Base-by-base conservation (phyloP, 2,329 filamentous ascomycete genomes). In the Pseudocercospora crystallina region DNA sequence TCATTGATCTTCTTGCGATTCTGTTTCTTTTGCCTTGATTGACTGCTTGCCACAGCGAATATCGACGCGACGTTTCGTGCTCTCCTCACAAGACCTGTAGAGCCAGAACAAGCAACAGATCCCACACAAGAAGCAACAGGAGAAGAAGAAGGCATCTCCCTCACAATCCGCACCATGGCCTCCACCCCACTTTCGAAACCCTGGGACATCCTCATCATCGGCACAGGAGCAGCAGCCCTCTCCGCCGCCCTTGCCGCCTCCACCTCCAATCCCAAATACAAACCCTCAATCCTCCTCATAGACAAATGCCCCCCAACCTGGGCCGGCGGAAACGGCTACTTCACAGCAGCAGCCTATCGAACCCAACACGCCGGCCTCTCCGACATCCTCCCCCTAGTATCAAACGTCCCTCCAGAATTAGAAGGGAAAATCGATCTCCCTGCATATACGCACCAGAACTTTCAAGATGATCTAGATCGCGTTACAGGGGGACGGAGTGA, bases 201-300 rank as follows among this genome's bases (percentile, higher is more conserved):
- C 5, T 65, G 65, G 64, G 65, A 73, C 46, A 65, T 76, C 68
- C 53, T 87, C 5, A 76, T 87, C 5, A 71, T 84, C 30, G 84
- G 84, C 14, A 75, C 78, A 44, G 84, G 84, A 44, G 86, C 86
- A 60, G 84, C 84, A 12, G 84, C 83, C 11, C 81, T 85, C 66
- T 76, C 72, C 9, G 77, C 83, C 2, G 83, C 83, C 8, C 71
- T 80, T 7, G 78, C 81, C 1, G 82, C 83, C 2, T 72, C 73
- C 1, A 51, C 60, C 11, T 51, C 58, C 10, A 52, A 47, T 11
- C 11, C 29, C 2, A 67, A 83, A 9, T 32, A n/a, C 54, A 60
- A 70, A 43, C 74, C 76, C 5, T 72, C 73, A 0, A 76, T 85
- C 3, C 61, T 83, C 0, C 64, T 86, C 11, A 73, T 86, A 47